Evolutionary conservation across 352 stramenopile genomes (phyloP), one percentile per base, ranked within the genome.

Genomic region (Plasmopara halstedii): DNA sequence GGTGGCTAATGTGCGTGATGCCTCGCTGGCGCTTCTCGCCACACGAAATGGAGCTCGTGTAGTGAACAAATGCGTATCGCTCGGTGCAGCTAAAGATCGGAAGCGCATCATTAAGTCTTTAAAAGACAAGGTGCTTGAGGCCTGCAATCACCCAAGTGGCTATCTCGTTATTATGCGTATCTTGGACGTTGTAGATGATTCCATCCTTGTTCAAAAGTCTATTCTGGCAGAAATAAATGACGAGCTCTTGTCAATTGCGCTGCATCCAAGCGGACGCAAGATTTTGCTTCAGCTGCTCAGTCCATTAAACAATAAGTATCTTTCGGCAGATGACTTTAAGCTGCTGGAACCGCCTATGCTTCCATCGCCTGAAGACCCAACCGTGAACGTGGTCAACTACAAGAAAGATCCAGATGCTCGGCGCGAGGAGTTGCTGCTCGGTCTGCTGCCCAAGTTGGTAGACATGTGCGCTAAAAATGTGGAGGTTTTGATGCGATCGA

Each of bases 51-150:
- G 86, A 19, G 88, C 84, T 25, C 81, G 82, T 36, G 78, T 90
- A 8, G 83, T 94, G 32, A 89, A 85, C 68, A 84, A 80, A 61
- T 94, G 83, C 56, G 66, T 94, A 19, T 80, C 80, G 8, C 50
- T 94, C 8, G 83, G 82, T 36, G 70, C 72, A 1, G 77, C 85
- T 6, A 96, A 96, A 64, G 86, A 95, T 59, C 81, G 85, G 41
- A 96, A 96, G 67, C 79, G 81, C 31, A 87, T 95, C 54, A 89
- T 95, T 61, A 95, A 95, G 65, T 64, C 71, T 26, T 64, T 96
- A 13, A 95, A 95, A 59, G 85, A 92, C 63, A 94, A 95, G 60
- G 82, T 94, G 22, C 49, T 90, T 21, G 82, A 93, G 0, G 85
- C 86, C 6, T 84, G 71, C 52, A 95, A 95, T 60, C 85, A 96